Evolutionary conservation across 2,329 filamentous ascomycete genomes (phyloP).

Genomic region (Capronia americana): DNA sequence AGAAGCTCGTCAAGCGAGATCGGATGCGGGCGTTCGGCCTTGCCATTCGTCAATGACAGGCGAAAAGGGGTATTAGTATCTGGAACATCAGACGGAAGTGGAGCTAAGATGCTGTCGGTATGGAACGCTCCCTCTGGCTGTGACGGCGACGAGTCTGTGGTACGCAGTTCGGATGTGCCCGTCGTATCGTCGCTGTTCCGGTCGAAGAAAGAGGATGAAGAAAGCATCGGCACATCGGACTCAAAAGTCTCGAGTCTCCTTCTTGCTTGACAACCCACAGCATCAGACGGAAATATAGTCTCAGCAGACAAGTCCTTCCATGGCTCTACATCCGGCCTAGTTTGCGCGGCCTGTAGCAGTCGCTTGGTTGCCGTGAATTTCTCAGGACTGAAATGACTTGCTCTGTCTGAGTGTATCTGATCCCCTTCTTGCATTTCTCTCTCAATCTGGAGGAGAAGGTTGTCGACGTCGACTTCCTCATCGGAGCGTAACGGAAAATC

Average conservation of each 20-base stretch:
- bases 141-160: background rate
- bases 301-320: background rate
- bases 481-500: conserved; percentile 5
- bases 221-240: conserved; percentile 6
- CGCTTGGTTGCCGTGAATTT: background rate
- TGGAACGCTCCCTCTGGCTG: background rate
- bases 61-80: background rate
- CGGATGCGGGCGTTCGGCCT: no score
- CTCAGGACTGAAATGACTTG: background rate
- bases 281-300: background rate
- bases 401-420: conserved; percentile 1
- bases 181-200: background rate
- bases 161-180: no score
- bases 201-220: conserved; percentile 6
- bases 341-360: background rate
- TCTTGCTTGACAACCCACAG: background rate
- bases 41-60: background rate
- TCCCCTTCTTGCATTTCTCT: conserved; percentile 18
- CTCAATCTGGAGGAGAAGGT: conserved; percentile 17
- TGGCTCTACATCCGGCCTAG: background rate
- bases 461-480: conserved; percentile 17
- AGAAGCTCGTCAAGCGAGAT: background rate
- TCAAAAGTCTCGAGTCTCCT: background rate
- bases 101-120: background rate
- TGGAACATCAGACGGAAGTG: background rate